A percentile compares a stretch with the other conserved stretches of the same genome.
Conservation (phyloP, 2,329 filamentous ascomycete genomes). For the Colletotrichum echinochloae region DNA sequence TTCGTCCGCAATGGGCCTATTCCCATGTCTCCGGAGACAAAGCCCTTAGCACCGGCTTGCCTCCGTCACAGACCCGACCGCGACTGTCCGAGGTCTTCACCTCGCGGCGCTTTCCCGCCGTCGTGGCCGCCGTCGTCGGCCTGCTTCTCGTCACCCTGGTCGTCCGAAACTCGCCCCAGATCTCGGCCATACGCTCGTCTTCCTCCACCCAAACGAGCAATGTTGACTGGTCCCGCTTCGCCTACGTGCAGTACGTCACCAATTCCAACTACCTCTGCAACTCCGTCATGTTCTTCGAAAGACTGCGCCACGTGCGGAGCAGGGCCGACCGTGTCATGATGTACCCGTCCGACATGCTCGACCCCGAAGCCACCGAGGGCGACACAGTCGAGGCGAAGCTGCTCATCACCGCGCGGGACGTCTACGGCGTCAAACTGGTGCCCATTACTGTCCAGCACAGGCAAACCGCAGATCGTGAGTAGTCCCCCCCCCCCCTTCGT, state of each 20-base stretch:
- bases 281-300: constrained; percentile 63
- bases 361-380: constrained; percentile 47
- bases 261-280: constrained; percentile 62
- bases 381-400: constrained; percentile 49
- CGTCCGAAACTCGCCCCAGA: background rate
- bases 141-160: background rate
- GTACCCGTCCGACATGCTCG: constrained; percentile 57
- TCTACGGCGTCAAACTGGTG: constrained; percentile 58
- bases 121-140: background rate
- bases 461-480: constrained; percentile 52
- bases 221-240: constrained; percentile 58
- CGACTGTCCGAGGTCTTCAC: background rate
- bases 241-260: constrained; percentile 64
- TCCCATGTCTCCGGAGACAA: background rate
- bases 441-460: constrained; percentile 56
- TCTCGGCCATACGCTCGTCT: background rate
- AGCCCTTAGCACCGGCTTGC: too few relatives aligned
- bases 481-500: too few relatives aligned
- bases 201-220: constrained; percentile 8
- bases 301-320: constrained; percentile 55
- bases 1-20: background rate
- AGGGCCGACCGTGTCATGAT: constrained; percentile 59
- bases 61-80: background rate
- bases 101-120: constrained; percentile 1
- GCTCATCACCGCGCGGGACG: constrained; percentile 56